Evolutionary conservation across 129 eudicot species (phyloP).

Genomic region (Smallanthus sonchifolius): DNA sequence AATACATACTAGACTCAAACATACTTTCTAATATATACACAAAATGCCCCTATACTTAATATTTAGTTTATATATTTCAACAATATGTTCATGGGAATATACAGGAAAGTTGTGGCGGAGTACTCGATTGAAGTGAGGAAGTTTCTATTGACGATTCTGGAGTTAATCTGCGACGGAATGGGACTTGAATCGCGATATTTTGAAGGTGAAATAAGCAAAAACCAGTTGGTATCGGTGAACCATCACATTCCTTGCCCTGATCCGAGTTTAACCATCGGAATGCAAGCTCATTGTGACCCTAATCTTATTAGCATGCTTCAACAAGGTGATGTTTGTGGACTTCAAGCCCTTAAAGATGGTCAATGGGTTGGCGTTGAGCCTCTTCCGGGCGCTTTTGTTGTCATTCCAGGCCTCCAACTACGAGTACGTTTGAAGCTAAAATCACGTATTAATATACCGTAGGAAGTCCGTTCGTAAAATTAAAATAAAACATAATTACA

Average conservation of each 20-base stretch:
- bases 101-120: slow-evolving; percentile 49
- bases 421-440: slow-evolving; percentile 10
- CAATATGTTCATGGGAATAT: background rate
- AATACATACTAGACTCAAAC: too few species aligned
- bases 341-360: slow-evolving; percentile 53
- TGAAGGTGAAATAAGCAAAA: slow-evolving; percentile 36
- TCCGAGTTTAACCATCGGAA: slow-evolving; percentile 66
- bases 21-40: too few species aligned
- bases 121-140: slow-evolving; percentile 44
- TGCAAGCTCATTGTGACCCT: slow-evolving; percentile 72
- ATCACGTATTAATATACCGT: background rate
- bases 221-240: slow-evolving; percentile 51
- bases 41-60: too few species aligned
- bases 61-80: background rate
- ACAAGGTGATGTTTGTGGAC: slow-evolving; percentile 54
- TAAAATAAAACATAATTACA: too few species aligned
- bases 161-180: slow-evolving; percentile 51
- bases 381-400: slow-evolving; percentile 45
- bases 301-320: slow-evolving; percentile 65
- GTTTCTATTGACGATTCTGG: slow-evolving; percentile 40
- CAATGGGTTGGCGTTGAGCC: slow-evolving; percentile 65
- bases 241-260: slow-evolving; percentile 71
- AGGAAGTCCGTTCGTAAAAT: too few species aligned
- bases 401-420: slow-evolving; percentile 40
- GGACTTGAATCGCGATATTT: slow-evolving; percentile 51